Percentiles rank a stretch among this genome's conserved stretches.
Evolutionary conservation across 1,139 yeast genomes (phyloP).

Genomic region (Kazachstania sp.): DNA sequence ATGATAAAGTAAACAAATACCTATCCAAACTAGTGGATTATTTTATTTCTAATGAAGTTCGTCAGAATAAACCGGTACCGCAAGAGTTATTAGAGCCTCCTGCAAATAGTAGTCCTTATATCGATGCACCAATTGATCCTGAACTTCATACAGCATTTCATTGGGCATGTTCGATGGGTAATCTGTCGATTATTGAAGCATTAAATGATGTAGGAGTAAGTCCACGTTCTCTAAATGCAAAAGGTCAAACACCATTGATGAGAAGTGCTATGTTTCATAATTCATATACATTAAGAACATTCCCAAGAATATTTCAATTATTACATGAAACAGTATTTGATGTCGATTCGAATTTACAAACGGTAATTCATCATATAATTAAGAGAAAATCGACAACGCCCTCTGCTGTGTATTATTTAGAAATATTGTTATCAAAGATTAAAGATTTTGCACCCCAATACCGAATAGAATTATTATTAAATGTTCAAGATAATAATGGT

Average conservation of each 20-base stretch:
- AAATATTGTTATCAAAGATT: slow-evolving; percentile 61
- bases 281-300: slow-evolving; percentile 73
- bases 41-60: slow-evolving; percentile 61
- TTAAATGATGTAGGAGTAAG: slow-evolving; percentile 68
- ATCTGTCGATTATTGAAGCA: slow-evolving; percentile 61
- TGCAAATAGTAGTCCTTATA: slow-evolving; percentile 29
- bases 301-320: slow-evolving; percentile 64
- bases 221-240: slow-evolving; percentile 60
- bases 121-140: slow-evolving; percentile 61
- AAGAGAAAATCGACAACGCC: slow-evolving; percentile 54
- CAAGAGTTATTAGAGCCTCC: slow-evolving; percentile 54
- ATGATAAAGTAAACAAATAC: slow-evolving; percentile 35
- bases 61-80: slow-evolving; percentile 22
- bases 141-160: slow-evolving; percentile 94
- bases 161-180: slow-evolving; percentile 96
- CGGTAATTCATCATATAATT: slow-evolving; percentile 81
- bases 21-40: slow-evolving; percentile 40
- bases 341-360: slow-evolving; percentile 57
- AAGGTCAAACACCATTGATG: slow-evolving; percentile 80
- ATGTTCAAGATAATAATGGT: slow-evolving; percentile 74
- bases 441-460: slow-evolving; percentile 50
- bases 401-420: slow-evolving; percentile 76
- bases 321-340: slow-evolving; percentile 56
- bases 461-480: slow-evolving; percentile 47
- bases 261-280: slow-evolving; percentile 80